Percentiles rank a stretch among this genome's conserved stretches.
Evolutionary conservation across 2,329 filamentous ascomycete genomes (phyloP).

Genomic region (Tolypocladium cylindrosporum): DNA sequence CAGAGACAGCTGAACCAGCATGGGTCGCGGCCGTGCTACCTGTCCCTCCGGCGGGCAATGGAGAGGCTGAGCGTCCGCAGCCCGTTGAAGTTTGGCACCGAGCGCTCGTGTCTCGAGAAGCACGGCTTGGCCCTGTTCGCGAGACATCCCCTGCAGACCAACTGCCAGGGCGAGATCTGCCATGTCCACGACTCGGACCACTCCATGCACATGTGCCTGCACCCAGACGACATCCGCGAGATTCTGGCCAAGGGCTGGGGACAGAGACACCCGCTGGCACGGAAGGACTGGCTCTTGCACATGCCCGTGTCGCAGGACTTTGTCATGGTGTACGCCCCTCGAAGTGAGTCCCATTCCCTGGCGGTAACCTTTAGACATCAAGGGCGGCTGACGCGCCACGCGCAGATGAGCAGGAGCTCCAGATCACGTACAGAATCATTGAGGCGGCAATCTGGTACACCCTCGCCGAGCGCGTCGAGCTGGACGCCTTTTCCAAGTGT

Average conservation of each 20-base stretch:
- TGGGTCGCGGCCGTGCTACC: constrained; percentile 42
- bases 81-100: constrained; percentile 44
- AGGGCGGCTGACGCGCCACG: neutral
- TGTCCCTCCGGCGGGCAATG: constrained; percentile 43
- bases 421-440: constrained; percentile 58
- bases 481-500: constrained; percentile 9
- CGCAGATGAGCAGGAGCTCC: constrained; percentile 54
- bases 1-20: constrained; percentile 69
- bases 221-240: constrained; percentile 64
- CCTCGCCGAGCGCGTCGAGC: constrained; percentile 32
- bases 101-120: constrained; percentile 71
- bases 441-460: constrained; percentile 65
- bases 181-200: constrained; percentile 72
- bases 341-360: constrained; percentile 28
- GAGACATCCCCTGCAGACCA: constrained; percentile 53
- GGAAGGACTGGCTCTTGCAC: constrained; percentile 49
- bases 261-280: constrained; percentile 58
- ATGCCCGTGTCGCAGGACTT: constrained; percentile 67
- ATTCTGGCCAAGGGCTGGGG: constrained; percentile 73
- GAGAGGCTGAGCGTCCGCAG: constrained; percentile 36
- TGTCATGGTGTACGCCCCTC: constrained; percentile 73
- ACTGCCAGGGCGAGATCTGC: constrained; percentile 70
- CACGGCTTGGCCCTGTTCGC: constrained; percentile 70
- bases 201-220: constrained; percentile 69
- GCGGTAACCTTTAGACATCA: neutral